A percentile compares a stretch with the other conserved stretches of the same genome.
These are phyloP conservation scores for Chlamydomonas applanata DNA, from an alignment of 139 green algal genomes.

Conservation along the genomic window DNA sequence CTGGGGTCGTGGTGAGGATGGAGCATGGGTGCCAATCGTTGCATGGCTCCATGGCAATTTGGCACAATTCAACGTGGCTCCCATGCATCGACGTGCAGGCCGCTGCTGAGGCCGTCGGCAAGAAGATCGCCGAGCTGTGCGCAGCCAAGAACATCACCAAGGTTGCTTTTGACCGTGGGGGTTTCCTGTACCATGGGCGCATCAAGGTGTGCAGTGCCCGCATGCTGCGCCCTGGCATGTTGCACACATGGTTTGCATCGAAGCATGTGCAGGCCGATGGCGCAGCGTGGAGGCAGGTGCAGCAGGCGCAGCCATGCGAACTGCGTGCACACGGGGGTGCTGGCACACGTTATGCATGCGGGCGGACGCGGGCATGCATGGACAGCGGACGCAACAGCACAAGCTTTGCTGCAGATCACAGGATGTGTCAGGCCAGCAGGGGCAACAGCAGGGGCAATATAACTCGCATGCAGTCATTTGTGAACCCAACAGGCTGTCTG, in stretches of 20 bases:
- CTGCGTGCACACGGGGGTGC: too few relatives aligned
- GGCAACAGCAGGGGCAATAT: too few relatives aligned
- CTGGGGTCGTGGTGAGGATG: background rate
- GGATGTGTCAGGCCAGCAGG: too few relatives aligned
- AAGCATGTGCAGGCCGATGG: background rate
- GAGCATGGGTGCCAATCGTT: too few relatives aligned
- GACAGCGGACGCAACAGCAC: too few relatives aligned
- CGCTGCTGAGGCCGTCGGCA: slow-evolving; percentile 82
- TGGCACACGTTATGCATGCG: too few relatives aligned
- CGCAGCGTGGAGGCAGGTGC: background rate
- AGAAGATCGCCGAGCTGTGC: slow-evolving; percentile 86
- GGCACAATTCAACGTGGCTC: too few relatives aligned
- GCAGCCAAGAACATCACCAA: slow-evolving; percentile 80
- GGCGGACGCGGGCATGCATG: too few relatives aligned
- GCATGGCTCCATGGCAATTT: too few relatives aligned
- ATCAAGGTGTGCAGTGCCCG: slow-evolving; percentile 76
- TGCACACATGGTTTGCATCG: background rate
- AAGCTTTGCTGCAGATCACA: too few relatives aligned
- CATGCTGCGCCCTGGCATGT: background rate
- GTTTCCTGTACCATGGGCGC: slow-evolving; percentile 93
- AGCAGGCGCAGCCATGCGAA: background rate
- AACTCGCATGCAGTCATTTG: too few relatives aligned
- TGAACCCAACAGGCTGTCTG: too few relatives aligned
- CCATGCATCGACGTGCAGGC: slow-evolving; percentile 40
- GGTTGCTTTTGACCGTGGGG: slow-evolving; percentile 92